These are phyloP conservation scores for Talaromyces amestolkiae DNA, from an alignment of 2,329 filamentous ascomycete species.

Conservation along the genomic window DNA sequence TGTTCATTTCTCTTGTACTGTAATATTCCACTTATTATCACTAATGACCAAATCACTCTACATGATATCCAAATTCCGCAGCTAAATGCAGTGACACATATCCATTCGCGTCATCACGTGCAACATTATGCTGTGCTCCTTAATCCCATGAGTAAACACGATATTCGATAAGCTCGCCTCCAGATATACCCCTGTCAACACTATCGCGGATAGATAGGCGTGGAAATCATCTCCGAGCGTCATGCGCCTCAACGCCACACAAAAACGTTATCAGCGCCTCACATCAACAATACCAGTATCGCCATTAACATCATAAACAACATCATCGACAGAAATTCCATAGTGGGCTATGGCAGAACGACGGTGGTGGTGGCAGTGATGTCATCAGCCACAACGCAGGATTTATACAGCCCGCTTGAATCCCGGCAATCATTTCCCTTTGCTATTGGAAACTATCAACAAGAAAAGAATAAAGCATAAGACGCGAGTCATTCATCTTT, in stretches of 20 bases:
- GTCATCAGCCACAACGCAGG: neutral
- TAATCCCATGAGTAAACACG: neutral
- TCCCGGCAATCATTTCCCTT: neutral
- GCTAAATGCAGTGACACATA: neutral
- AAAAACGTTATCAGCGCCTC: neutral
- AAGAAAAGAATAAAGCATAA: neutral
- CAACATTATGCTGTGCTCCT: neutral
- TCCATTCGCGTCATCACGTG: neutral
- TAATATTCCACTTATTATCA: neutral
- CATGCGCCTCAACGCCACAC: neutral
- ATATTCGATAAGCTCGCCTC: neutral
- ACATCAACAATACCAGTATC: neutral
- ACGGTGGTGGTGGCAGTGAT: neutral
- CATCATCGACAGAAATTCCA: neutral
- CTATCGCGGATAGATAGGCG: neutral
- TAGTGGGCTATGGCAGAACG: neutral
- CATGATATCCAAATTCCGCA: neutral
- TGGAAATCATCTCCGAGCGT: slow-evolving; percentile 7
- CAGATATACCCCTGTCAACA: neutral
- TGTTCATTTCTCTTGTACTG: neutral
- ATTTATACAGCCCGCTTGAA: neutral
- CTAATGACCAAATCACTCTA: neutral
- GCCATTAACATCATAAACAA: neutral
- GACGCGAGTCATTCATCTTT: neutral
- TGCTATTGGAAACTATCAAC: neutral